phyloP scores from a whole-genome alignment of 2,329 filamentous ascomycete species.

The Zymoseptoria tritici region DNA sequence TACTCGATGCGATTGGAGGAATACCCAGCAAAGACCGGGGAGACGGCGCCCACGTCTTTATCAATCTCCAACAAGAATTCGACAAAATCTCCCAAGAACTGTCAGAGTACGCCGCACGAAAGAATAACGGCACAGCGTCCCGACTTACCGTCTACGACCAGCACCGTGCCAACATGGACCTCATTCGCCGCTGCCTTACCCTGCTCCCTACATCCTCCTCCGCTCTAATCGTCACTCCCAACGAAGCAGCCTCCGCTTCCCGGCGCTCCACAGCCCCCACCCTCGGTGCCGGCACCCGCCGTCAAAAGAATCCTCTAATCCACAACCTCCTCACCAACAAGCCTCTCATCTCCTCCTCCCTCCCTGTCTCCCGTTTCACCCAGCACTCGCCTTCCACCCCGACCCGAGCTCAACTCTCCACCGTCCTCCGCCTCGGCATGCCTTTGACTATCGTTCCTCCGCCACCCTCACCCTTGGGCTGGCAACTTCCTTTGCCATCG shows the following conservation, averaged over 20 bases:
- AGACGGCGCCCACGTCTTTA: constrained; percentile 68
- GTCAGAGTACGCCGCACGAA: constrained; percentile 17
- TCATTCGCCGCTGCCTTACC: constrained; percentile 63
- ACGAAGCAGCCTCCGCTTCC: constrained; percentile 62
- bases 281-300: constrained; percentile 41
- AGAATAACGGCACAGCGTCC: constrained; percentile 12
- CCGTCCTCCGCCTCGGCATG: constrained; percentile 85
- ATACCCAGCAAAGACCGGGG: constrained; percentile 59
- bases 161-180: constrained; percentile 64
- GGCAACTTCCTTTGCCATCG: constrained; percentile 55
- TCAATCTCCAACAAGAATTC: constrained; percentile 92
- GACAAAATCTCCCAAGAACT: constrained; percentile 55
- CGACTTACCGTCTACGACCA: constrained; percentile 28
- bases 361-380: constrained; percentile 62
- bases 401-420: constrained; percentile 48
- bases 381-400: constrained; percentile 25
- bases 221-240: constrained; percentile 78
- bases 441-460: constrained; percentile 77
- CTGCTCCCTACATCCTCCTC: constrained; percentile 79
- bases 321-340: constrained; percentile 96
- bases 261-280: constrained; percentile 15
- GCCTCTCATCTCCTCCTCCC: constrained; percentile 81
- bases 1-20: constrained; percentile 80
- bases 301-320: constrained; percentile 75
- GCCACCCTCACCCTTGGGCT: constrained; percentile 51